A percentile compares a stretch with the other conserved stretches of the same genome.
Evolutionary conservation across 192 early-diverging fungal genomes (phyloP).

Genomic region (Obelidium mucronatum): DNA sequence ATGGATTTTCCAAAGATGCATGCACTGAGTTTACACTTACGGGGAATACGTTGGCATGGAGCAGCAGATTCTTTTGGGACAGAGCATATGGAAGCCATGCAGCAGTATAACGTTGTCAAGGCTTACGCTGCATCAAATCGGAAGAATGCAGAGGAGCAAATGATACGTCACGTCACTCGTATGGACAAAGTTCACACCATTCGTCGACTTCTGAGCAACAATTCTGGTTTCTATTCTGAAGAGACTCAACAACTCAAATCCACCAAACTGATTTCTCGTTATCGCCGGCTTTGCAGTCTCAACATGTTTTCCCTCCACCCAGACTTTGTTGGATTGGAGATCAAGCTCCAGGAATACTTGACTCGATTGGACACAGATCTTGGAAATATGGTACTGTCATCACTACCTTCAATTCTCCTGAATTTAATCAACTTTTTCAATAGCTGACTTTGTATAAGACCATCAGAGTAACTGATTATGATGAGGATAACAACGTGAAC

Average conservation of each 20-base stretch:
- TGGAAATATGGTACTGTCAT: neutral
- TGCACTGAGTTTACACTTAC: neutral
- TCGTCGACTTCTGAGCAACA: neutral
- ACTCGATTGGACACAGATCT: no score
- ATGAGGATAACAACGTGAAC: neutral
- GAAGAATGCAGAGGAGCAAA: neutral
- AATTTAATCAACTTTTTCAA: neutral
- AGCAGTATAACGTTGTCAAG: neutral
- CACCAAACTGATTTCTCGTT: neutral
- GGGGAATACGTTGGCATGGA: neutral
- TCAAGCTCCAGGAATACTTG: neutral
- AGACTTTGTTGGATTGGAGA: neutral
- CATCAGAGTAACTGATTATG: neutral
- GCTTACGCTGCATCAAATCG: neutral
- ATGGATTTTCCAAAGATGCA: conserved; percentile 1
- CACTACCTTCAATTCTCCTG: neutral
- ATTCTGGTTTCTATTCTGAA: no score
- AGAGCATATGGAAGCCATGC: neutral
- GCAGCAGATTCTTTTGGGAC: neutral
- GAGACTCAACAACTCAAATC: neutral
- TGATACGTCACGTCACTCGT: neutral
- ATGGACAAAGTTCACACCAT: neutral
- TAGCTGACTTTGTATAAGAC: neutral
- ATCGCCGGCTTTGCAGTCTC: neutral
- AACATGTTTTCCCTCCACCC: neutral